phyloP scores from a whole-genome alignment of 2,329 filamentous ascomycete genomes.

The Coniochaeta ligniaria region DNA sequence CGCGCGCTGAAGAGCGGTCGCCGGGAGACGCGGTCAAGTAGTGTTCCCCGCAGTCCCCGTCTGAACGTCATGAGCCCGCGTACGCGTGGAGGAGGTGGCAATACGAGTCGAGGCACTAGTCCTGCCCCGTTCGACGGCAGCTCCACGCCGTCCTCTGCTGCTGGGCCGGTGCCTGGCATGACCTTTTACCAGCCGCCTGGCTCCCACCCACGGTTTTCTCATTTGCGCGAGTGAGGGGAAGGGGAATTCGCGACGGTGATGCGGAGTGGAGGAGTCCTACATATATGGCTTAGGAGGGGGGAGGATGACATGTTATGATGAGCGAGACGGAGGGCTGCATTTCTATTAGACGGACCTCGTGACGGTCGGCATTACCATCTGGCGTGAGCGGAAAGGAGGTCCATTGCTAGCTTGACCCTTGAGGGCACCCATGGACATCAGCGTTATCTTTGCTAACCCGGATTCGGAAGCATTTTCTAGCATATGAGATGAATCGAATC shows the following conservation, averaged over 20 bases:
- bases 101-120: constrained; percentile 43
- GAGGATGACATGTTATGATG: not conserved
- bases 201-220: not conserved
- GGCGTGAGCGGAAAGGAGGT: not conserved
- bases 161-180: not conserved
- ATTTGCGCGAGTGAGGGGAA: not conserved
- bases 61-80: constrained; percentile 28
- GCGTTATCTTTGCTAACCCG: not conserved
- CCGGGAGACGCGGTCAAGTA: constrained; percentile 47
- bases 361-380: not conserved
- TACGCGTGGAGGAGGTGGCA: constrained; percentile 15
- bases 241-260: not conserved
- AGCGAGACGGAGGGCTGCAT: not conserved
- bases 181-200: not conserved
- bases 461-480: not conserved
- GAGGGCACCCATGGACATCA: not conserved
- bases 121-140: constrained; percentile 24
- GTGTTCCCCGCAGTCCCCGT: constrained; percentile 51
- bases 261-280: not conserved
- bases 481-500: not conserved
- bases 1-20: constrained; percentile 38
- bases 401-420: not conserved
- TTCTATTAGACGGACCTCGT: not conserved
- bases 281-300: not conserved
- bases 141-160: not conserved